Conservation (phyloP, 495 filamentous ascomycete species). For the Aspergillus cristatus region DNA sequence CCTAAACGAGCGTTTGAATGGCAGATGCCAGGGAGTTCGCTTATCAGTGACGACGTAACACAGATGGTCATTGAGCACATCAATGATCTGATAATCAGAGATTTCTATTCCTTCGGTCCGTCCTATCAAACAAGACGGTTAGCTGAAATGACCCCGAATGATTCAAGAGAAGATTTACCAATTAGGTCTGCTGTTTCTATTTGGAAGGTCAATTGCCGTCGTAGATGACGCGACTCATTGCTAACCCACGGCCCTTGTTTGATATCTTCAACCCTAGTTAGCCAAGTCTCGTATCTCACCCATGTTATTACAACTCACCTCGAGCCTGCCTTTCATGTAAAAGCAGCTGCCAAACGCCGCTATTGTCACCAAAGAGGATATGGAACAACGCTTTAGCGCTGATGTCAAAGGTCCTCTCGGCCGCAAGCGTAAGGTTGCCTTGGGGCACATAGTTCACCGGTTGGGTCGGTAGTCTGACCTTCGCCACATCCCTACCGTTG, state of each 20-base stretch:
- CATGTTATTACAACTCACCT: conserved; percentile 25
- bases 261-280: conserved; percentile 36
- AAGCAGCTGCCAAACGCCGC: conserved; percentile 83
- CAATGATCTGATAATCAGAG: conserved; percentile 79
- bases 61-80: conserved; percentile 86
- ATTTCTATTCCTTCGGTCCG: conserved; percentile 46
- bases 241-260: conserved; percentile 81
- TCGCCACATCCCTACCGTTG: conserved; percentile 51
- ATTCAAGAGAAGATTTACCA: conserved; percentile 30
- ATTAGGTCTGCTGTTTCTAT: conserved; percentile 59
- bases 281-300: conserved; percentile 1
- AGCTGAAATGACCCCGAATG: not conserved
- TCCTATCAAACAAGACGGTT: conserved; percentile 18
- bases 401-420: conserved; percentile 74
- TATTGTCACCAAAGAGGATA: conserved; percentile 91
- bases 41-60: conserved; percentile 90
- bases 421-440: conserved; percentile 59
- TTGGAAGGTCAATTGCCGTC: conserved; percentile 71
- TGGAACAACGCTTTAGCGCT: conserved; percentile 92
- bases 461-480: conserved; percentile 76
- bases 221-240: conserved; percentile 56
- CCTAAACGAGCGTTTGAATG: conserved; percentile 67
- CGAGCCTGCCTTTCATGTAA: conserved; percentile 78
- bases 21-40: conserved; percentile 86
- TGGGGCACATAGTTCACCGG: conserved; percentile 76